Conservation (phyloP, 2,329 filamentous ascomycete species). For the Xylaria sp. region DNA sequence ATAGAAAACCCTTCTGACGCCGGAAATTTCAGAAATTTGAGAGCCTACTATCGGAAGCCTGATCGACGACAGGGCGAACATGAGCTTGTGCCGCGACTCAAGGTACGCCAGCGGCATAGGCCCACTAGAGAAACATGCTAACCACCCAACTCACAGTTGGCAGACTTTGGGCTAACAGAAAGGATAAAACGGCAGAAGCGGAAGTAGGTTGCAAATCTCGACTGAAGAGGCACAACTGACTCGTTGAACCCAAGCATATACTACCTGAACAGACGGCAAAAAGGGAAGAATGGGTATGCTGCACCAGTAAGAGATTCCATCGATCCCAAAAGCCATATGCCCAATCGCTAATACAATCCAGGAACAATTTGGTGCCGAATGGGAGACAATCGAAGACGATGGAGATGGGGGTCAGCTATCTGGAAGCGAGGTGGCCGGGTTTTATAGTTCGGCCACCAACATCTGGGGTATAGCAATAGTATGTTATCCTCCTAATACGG, state of each 20-base stretch:
- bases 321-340: background rate
- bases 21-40: too few relatives aligned
- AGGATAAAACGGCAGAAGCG: slow-evolving; percentile 11
- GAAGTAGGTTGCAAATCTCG: slow-evolving; percentile 8
- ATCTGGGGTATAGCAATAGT: slow-evolving; percentile 29
- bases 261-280: background rate
- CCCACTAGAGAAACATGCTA: background rate
- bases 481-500: background rate
- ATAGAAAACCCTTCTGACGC: too few relatives aligned
- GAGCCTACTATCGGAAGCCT: too few relatives aligned
- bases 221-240: background rate
- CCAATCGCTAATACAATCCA: slow-evolving; percentile 2
- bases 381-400: slow-evolving; percentile 14
- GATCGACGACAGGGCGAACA: slow-evolving; percentile 5
- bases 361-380: slow-evolving; percentile 30
- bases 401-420: slow-evolving; percentile 13
- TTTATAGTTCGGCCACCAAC: slow-evolving; percentile 29
- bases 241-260: slow-evolving; percentile 15
- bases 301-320: slow-evolving; percentile 24
- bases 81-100: slow-evolving; percentile 10
- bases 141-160: slow-evolving; percentile 18
- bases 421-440: slow-evolving; percentile 15
- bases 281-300: slow-evolving; percentile 8
- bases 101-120: slow-evolving; percentile 1
- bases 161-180: slow-evolving; percentile 23